Conservation (phyloP, 805 yeast species). For the Candida ficus region DNA sequence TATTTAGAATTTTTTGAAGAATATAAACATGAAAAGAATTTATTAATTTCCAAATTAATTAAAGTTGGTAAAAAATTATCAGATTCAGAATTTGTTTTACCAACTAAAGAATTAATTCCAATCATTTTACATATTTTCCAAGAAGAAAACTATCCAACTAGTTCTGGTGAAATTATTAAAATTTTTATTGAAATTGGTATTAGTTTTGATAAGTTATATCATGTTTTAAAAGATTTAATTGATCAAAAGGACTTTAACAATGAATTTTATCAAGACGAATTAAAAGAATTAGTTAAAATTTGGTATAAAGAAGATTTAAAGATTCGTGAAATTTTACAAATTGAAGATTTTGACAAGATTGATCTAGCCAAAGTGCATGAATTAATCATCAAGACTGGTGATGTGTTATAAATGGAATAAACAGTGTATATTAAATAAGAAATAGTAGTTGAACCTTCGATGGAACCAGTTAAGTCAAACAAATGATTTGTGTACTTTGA, state of each 20-base stretch:
- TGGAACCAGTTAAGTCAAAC: too few species aligned
- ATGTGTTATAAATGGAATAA: slow-evolving; percentile 4
- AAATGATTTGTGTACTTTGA: too few species aligned
- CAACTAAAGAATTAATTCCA: slow-evolving; percentile 65
- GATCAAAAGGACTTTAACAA: slow-evolving; percentile 53
- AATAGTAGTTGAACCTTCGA: too few species aligned
- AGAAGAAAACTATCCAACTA: slow-evolving; percentile 31
- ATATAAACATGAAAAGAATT: slow-evolving; percentile 15
- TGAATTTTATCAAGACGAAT: slow-evolving; percentile 48
- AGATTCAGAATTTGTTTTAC: slow-evolving; percentile 74
- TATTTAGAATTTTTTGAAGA: slow-evolving; percentile 68
- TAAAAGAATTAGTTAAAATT: slow-evolving; percentile 54
- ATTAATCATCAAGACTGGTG: slow-evolving; percentile 9
- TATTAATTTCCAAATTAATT: slow-evolving; percentile 24
- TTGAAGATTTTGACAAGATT: slow-evolving; percentile 35
- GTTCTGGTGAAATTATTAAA: slow-evolving; percentile 52
- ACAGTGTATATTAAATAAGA: too few species aligned
- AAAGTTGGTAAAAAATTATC: slow-evolving; percentile 59
- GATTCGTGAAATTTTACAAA: slow-evolving; percentile 42
- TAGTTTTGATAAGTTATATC: slow-evolving; percentile 59
- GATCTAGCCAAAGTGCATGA: slow-evolving; percentile 10
- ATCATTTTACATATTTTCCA: slow-evolving; percentile 52
- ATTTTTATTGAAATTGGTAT: slow-evolving; percentile 62
- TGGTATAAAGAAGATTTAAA: slow-evolving; percentile 67
- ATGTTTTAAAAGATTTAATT: slow-evolving; percentile 54